A percentile compares a stretch with the other conserved stretches of the same genome.
Conservation (phyloP, 495 filamentous ascomycete genomes). For the Lasiosphaeriaceae sp. region DNA sequence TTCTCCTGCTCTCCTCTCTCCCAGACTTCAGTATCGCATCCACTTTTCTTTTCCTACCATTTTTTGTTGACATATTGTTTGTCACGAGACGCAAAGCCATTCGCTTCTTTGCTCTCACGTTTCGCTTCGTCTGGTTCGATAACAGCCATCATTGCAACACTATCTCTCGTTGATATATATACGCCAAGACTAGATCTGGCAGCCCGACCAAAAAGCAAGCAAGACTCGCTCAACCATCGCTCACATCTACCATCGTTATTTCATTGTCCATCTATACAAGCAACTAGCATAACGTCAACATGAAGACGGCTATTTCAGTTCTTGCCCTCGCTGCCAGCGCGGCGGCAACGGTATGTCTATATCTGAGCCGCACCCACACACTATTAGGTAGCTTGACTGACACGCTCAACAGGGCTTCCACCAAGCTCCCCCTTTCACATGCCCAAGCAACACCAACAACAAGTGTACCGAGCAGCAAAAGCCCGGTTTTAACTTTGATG, state of each 20-base stretch:
- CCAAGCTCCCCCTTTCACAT: slow-evolving; percentile 57
- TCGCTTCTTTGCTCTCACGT: slow-evolving; percentile 51
- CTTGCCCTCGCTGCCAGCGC: slow-evolving; percentile 56
- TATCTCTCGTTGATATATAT: slow-evolving; percentile 23
- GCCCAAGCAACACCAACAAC: slow-evolving; percentile 73
- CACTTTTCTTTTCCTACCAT: slow-evolving; percentile 19
- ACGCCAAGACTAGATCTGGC: not conserved
- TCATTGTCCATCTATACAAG: slow-evolving; percentile 16
- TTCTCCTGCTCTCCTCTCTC: slow-evolving; percentile 1
- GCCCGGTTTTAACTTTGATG: slow-evolving; percentile 66
- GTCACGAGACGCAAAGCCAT: slow-evolving; percentile 48
- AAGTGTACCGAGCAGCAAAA: slow-evolving; percentile 64
- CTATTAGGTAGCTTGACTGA: slow-evolving; percentile 12
- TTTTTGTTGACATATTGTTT: slow-evolving; percentile 25
- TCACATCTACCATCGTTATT: slow-evolving; percentile 9
- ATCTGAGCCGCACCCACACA: not conserved
- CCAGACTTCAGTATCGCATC: not conserved
- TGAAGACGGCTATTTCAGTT: slow-evolving; percentile 48
- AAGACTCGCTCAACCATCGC: slow-evolving; percentile 14
- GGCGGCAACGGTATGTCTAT: slow-evolving; percentile 51
- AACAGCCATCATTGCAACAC: slow-evolving; percentile 15
- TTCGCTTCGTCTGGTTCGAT: slow-evolving; percentile 22
- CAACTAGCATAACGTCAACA: slow-evolving; percentile 34
- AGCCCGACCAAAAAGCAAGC: slow-evolving; percentile 8
- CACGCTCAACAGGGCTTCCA: slow-evolving; percentile 45